A percentile compares a stretch with the other conserved stretches of the same genome.
These are phyloP conservation scores for Heliocybe sulcata DNA, from an alignment of 1,284 basidiomycete species.

Conservation along the genomic window DNA sequence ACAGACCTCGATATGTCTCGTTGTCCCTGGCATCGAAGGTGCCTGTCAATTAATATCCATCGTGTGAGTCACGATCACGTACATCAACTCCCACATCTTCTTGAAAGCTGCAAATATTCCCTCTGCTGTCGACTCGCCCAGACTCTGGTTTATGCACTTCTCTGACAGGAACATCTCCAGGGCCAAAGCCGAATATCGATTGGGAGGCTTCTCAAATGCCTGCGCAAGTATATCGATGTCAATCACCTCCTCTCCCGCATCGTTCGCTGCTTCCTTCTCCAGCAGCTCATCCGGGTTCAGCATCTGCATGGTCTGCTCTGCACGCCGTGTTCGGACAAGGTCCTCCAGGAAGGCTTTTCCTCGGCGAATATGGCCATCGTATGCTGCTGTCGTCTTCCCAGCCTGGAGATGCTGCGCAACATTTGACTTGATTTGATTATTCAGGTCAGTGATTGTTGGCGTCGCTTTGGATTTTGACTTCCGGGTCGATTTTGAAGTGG, in stretches of 20 bases:
- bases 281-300: too few species aligned
- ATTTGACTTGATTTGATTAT: not conserved
- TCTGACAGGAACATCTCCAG: conserved; percentile 18
- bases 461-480: too few species aligned
- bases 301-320: not conserved
- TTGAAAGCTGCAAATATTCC: conserved; percentile 19
- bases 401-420: not conserved
- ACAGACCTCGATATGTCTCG: conserved; percentile 16
- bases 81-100: conserved; percentile 21
- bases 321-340: not conserved
- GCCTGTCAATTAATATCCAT: too few species aligned
- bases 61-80: too few species aligned
- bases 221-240: conserved; percentile 11
- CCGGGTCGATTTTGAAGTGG: too few species aligned
- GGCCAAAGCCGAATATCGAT: conserved; percentile 16
- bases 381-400: not conserved
- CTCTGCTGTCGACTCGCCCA: conserved; percentile 11
- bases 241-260: conserved; percentile 6
- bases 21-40: conserved; percentile 16
- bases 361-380: not conserved
- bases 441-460: not conserved
- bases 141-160: conserved; percentile 17
- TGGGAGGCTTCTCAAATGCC: conserved; percentile 19
- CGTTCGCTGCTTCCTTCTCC: too few species aligned
- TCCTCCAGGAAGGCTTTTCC: not conserved